Percentiles rank a stretch among this genome's conserved stretches.
phyloP scores from a whole-genome alignment of 1,284 basidiomycete genomes.

The Peniophora sp. region DNA sequence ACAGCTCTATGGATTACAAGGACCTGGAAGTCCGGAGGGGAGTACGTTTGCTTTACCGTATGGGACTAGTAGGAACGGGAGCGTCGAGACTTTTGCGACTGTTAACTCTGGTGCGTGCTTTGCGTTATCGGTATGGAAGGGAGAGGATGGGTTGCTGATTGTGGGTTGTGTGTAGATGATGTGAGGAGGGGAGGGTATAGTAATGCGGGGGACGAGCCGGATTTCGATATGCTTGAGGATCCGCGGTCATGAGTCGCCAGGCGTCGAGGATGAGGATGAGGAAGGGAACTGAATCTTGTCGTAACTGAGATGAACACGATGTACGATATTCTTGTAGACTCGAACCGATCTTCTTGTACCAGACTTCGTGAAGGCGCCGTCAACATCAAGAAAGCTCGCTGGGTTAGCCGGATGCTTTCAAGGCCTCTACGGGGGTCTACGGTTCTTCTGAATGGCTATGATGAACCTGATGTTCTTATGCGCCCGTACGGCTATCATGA shows the following conservation, averaged over 20 bases:
- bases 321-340: neutral
- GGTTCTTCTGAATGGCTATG: no score
- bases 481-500: no score
- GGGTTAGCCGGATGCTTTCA: no score
- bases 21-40: slow-evolving; percentile 3
- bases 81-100: slow-evolving; percentile 5
- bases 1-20: neutral
- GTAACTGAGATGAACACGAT: neutral
- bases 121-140: neutral
- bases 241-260: neutral
- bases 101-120: slow-evolving; percentile 3
- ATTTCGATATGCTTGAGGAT: slow-evolving; percentile 5
- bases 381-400: no score
- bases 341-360: neutral
- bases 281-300: neutral
- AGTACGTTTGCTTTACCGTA: slow-evolving; percentile 5
- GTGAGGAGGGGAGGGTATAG: neutral
- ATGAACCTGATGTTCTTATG: no score
- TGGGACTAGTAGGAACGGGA: slow-evolving; percentile 3
- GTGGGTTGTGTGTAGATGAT: neutral
- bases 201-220: slow-evolving; percentile 1
- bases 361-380: neutral
- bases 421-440: no score
- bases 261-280: neutral
- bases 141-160: neutral